Percentiles rank a stretch among this genome's conserved stretches.
Conservation (phyloP, 768 basidiomycete species). For the Mycena maculata region DNA sequence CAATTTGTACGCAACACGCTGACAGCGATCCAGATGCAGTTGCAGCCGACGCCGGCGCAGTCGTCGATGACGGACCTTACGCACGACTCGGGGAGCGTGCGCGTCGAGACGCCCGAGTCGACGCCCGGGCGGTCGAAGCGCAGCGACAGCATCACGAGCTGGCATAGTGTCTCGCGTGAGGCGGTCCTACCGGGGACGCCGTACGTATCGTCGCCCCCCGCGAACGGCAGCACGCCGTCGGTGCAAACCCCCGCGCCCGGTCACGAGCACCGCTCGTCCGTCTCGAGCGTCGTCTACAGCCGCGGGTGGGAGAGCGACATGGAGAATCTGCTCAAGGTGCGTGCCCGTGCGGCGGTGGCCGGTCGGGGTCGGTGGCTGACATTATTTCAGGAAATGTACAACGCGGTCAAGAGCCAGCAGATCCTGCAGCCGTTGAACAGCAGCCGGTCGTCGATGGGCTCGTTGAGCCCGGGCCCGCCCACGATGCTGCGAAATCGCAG, state of each 20-base stretch:
- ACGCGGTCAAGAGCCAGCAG: constrained; percentile 89
- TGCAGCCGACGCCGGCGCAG: constrained; percentile 66
- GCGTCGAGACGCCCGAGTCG: constrained; percentile 59
- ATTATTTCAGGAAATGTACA: constrained; percentile 86
- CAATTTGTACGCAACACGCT: constrained; percentile 97
- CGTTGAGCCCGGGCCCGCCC: constrained; percentile 64
- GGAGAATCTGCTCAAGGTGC: constrained; percentile 86
- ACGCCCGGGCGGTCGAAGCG: constrained; percentile 66
- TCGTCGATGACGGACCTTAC: constrained; percentile 72
- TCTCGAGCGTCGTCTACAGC: constrained; percentile 58
- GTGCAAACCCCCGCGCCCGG: constrained; percentile 63
- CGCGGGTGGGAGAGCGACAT: constrained; percentile 88
- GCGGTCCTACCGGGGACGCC: constrained; percentile 50
- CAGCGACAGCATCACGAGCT: constrained; percentile 87
- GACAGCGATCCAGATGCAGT: constrained; percentile 83
- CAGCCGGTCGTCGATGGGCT: constrained; percentile 65
- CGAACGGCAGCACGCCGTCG: constrained; percentile 75
- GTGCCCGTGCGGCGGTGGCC: constrained; percentile 24
- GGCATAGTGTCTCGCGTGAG: constrained; percentile 82
- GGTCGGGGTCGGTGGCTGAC: constrained; percentile 1
- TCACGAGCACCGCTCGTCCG: constrained; percentile 45
- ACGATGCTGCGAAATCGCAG: constrained; percentile 75
- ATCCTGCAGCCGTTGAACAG: constrained; percentile 84
- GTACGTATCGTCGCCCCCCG: constrained; percentile 43
- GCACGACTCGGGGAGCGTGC: constrained; percentile 76